Evolutionary conservation across 2,329 filamentous ascomycete species (phyloP), one percentile per base, ranked within the genome.

Genomic region (Magnaporthiopsis incrustans): DNA sequence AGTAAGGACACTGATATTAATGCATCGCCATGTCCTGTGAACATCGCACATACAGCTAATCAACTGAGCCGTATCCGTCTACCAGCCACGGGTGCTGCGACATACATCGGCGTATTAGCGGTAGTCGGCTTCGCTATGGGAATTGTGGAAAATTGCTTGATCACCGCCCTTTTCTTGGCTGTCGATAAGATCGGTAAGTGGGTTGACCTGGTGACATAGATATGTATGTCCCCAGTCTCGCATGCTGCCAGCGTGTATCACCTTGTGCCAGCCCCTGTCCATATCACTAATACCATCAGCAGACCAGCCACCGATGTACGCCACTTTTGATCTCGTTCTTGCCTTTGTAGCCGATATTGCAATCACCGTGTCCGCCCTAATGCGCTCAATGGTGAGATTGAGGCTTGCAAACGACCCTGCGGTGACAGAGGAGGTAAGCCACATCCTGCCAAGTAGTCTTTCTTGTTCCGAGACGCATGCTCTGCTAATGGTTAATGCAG

Each of bases 321-420:
- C 57, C 15, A 59, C 57, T 18, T 59, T 59, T 30, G n/a, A 26
- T 30, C 57, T 59, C 26, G 15, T 59, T 15, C 26, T 59, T 1
- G 57, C 57, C 14, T 59, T 59, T 30, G 57, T 30, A 26, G 57
- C 57, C 27, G 57, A 59, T 15, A 59, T 59, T 30, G 25, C 57
- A 26, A 59, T 59, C 26, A 27, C 57, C 57, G 57, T 59, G 7
- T 59, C 57, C 25, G 57, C 26, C 18, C 32, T 59, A 10, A 59
- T 59, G 57, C 57, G 57, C 7, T 18, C 26, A 11, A 18, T 59
- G n/a, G n/a, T 59, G 57, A 59, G 57, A 27, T 26, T 59, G 14
- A 25, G 57, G 57, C 57, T 59, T 26, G 10, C 25, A 18, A 18
- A 32, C n/a, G 57, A 59, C n/a, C 57, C 57, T 18, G 57, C 25